Conservation (phyloP, 106 monocot species). For the Dendrobium officinale region DNA sequence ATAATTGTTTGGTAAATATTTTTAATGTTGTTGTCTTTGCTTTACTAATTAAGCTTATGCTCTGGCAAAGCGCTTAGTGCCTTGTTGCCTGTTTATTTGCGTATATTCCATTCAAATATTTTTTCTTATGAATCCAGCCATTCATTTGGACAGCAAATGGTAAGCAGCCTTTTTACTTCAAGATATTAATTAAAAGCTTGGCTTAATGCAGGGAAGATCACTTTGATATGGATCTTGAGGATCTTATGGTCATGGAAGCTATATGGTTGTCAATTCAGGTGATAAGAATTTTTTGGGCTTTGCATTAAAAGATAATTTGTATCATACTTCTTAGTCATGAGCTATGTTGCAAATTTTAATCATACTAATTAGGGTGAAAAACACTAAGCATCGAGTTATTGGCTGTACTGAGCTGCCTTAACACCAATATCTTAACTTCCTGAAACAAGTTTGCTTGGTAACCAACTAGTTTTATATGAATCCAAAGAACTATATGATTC, state of each 20-base stretch:
- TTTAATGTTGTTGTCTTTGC: not conserved
- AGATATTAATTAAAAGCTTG: not conserved
- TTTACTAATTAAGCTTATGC: no score
- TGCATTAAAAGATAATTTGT: not conserved
- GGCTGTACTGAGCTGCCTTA: not conserved
- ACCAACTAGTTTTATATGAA: constrained; percentile 1
- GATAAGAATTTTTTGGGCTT: not conserved
- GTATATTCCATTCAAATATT: not conserved
- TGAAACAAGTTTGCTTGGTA: not conserved
- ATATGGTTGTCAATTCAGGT: constrained; percentile 72
- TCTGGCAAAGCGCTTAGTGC: no score
- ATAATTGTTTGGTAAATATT: not conserved
- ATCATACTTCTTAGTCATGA: not conserved
- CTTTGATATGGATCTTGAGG: constrained; percentile 54
- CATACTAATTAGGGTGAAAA: not conserved
- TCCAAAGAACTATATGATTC: not conserved
- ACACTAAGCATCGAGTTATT: not conserved
- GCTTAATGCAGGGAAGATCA: constrained; percentile 44
- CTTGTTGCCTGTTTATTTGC: not conserved
- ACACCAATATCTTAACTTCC: not conserved
- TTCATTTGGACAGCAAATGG: not conserved
- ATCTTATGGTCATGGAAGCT: constrained; percentile 66
- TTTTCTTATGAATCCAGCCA: not conserved
- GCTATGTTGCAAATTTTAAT: not conserved
- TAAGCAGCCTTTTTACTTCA: not conserved